These are phyloP conservation scores for Holtermanniella nyarrowii DNA, from an alignment of 768 basidiomycete genomes.

Conservation along the genomic window DNA sequence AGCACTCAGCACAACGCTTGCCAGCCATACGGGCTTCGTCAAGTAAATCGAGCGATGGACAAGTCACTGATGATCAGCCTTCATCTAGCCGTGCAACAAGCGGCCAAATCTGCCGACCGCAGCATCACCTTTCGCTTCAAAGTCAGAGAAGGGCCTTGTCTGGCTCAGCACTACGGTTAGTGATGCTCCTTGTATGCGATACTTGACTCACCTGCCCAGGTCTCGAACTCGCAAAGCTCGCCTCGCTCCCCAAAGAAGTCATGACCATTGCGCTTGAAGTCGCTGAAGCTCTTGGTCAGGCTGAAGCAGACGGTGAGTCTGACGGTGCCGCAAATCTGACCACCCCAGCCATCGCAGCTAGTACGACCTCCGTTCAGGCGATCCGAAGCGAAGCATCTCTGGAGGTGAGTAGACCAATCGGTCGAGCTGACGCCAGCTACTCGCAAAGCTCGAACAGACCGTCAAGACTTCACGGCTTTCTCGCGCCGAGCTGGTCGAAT, in stretches of 20 bases:
- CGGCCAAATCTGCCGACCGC: slow-evolving; percentile 19
- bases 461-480: neutral
- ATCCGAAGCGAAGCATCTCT: neutral
- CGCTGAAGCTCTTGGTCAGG: slow-evolving; percentile 51
- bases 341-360: neutral
- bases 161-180: slow-evolving; percentile 36
- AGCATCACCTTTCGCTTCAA: slow-evolving; percentile 37
- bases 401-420: neutral
- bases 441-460: neutral
- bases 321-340: slow-evolving; percentile 38
- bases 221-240: slow-evolving; percentile 75
- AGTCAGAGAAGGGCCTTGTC: slow-evolving; percentile 32
- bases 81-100: slow-evolving; percentile 65
- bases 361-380: neutral
- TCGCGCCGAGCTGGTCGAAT: neutral
- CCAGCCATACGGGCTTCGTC: slow-evolving; percentile 64
- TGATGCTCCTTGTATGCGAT: neutral
- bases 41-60: slow-evolving; percentile 48
- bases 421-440: neutral
- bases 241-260: slow-evolving; percentile 69
- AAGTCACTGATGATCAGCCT: slow-evolving; percentile 46
- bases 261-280: slow-evolving; percentile 55
- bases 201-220: slow-evolving; percentile 49
- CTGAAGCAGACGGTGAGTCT: slow-evolving; percentile 52
- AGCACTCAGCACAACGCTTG: slow-evolving; percentile 67